Base-by-base conservation (phyloP, 108 stramenopile species). In the Asterionellopsis glacialis region DNA sequence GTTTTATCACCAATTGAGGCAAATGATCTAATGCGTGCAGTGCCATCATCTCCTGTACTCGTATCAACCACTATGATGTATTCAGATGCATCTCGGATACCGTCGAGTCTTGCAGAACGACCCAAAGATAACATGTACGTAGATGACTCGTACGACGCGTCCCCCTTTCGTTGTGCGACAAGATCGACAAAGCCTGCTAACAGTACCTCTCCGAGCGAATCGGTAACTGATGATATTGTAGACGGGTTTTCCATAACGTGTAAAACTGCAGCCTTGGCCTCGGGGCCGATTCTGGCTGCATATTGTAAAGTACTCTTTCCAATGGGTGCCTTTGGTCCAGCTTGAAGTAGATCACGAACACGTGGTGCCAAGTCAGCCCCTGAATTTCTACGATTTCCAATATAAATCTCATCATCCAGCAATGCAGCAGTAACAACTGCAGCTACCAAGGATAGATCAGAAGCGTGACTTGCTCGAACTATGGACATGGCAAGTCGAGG, bases 401-500 rank as follows among this genome's bases (percentile, higher is more conserved):
- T 7, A 43, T 16, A 25, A 0, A 26, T 41, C 27, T 79, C 78
- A 11, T 73, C 69, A 38, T 82, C 81, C 48, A 70, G 55, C 18
- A 81, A 52, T 26, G 74, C 68, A 0, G 84, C 68, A 2, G 68
- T 59, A 23, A 71, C 48, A 15, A 82, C 62, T 14, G 85, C 81
- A 16, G 72, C 75, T 43, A 63, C 76, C 25, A 80, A 57, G n/a
- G 25, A 11, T 1, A 51, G 33, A n/a, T 43, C 19, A 33, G 33
- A 33, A 2, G 2, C 33, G 7, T 33, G 2, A 33, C 33, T 33
- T 22, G 81, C 68, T 51, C 53, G 41, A 41, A 67, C 67, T 39
- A 85, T 77, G 55, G 62, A 38, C 11, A 73, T 77, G 13, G 93
- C 88, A 53, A 90, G 66, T 33, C 91, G 85, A 40, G 91, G 90